Evolutionary conservation across 2,329 filamentous ascomycete genomes (phyloP).

Genomic region (Beauveria varroae): DNA sequence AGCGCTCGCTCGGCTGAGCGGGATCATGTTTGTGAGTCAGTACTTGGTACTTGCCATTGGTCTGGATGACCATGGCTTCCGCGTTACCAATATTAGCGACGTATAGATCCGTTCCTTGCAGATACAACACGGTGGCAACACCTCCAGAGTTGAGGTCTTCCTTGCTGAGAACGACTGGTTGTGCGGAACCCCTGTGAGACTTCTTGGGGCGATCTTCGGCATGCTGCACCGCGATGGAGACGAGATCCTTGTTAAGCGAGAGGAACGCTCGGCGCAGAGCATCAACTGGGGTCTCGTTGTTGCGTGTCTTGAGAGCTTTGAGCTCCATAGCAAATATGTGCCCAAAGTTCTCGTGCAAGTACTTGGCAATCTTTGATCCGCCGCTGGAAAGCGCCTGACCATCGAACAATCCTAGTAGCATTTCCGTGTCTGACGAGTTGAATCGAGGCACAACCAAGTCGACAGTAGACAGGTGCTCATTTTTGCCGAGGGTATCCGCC

Average conservation of each 20-base stretch:
- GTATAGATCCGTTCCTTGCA: conserved; percentile 84
- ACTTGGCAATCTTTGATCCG: conserved; percentile 94
- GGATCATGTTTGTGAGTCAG: conserved; percentile 91
- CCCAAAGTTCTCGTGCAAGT: conserved; percentile 91
- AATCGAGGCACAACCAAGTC: conserved; percentile 93
- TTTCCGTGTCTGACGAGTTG: conserved; percentile 82
- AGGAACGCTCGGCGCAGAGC: conserved; percentile 83
- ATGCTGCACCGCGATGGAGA: conserved; percentile 72
- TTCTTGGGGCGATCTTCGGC: conserved; percentile 64
- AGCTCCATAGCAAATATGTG: conserved; percentile 77
- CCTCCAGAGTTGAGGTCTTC: conserved; percentile 87
- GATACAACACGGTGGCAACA: conserved; percentile 84
- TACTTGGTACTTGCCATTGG: conserved; percentile 74
- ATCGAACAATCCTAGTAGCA: conserved; percentile 90
- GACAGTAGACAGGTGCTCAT: conserved; percentile 90
- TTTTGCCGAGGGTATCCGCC: conserved; percentile 88
- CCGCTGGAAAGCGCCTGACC: conserved; percentile 82
- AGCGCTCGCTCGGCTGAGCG: conserved; percentile 73
- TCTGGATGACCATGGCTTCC: conserved; percentile 90
- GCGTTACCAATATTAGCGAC: conserved; percentile 94
- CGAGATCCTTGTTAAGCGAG: conserved; percentile 86
- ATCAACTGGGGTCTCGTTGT: conserved; percentile 69
- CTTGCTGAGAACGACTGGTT: conserved; percentile 71
- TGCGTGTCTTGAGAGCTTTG: conserved; percentile 58
- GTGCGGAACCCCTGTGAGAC: conserved; percentile 62